Evolutionary conservation across 208 protist genomes (phyloP).

Genomic region (Leishmania turanica): DNA sequence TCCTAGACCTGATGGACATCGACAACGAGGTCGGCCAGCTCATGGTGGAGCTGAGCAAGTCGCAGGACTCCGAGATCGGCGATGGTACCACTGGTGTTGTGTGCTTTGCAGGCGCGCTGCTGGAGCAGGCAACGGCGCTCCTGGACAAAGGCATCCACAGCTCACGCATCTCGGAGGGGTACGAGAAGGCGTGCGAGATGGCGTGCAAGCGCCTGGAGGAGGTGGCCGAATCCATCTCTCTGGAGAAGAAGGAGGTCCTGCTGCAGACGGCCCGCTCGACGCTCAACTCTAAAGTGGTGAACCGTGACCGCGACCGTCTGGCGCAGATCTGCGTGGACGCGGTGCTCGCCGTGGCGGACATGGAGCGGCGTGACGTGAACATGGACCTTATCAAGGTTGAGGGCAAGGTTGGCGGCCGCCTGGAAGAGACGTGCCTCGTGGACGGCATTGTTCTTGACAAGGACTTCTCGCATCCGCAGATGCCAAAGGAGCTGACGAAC

Average conservation of each 20-base stretch:
- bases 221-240: constrained; percentile 86
- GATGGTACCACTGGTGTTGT: constrained; percentile 99
- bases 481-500: constrained; percentile 95
- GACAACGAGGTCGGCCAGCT: constrained; percentile 99
- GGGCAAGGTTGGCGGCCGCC: constrained; percentile 96
- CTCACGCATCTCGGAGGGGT: constrained; percentile 98
- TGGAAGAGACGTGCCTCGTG: constrained; percentile 98
- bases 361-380: constrained; percentile 99
- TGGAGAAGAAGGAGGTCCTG: constrained; percentile 88
- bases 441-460: constrained; percentile 99
- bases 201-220: constrained; percentile 94
- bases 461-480: constrained; percentile 98
- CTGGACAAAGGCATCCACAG: constrained; percentile 99
- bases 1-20: constrained; percentile 98
- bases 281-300: constrained; percentile 99
- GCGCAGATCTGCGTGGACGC: constrained; percentile 99
- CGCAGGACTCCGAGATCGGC: constrained; percentile 99
- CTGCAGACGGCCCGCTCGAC: constrained; percentile 98
- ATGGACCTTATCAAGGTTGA: constrained; percentile 99
- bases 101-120: constrained; percentile 98
- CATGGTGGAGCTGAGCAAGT: constrained; percentile 99
- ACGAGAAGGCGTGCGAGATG: constrained; percentile 97
- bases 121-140: constrained; percentile 97
- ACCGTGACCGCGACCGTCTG: constrained; percentile 96
- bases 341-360: constrained; percentile 98